Evolutionary conservation across 1,284 basidiomycete species (phyloP).

Genomic region (Malassezia sp.): DNA sequence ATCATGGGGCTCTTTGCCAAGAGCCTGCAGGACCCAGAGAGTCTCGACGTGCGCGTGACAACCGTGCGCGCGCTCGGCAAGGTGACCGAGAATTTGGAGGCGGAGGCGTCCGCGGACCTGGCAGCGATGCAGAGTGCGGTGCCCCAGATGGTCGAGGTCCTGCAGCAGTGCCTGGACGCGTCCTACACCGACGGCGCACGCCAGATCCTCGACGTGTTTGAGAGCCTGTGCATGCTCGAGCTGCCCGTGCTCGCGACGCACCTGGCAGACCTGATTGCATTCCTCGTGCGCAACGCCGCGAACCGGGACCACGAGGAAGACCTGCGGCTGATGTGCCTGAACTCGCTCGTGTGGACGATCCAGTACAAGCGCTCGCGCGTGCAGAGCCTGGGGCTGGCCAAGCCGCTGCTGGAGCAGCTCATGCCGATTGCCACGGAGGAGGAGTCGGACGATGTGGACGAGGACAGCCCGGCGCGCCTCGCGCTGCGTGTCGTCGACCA

Average conservation of each 20-base stretch:
- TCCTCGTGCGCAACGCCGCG: slow-evolving; percentile 73
- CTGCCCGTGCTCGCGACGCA: slow-evolving; percentile 80
- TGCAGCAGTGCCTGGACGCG: slow-evolving; percentile 72
- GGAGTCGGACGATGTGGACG: slow-evolving; percentile 70
- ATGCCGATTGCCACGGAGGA: slow-evolving; percentile 88
- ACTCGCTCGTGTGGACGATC: slow-evolving; percentile 89
- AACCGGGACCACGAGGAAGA: slow-evolving; percentile 69
- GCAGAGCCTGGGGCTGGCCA: slow-evolving; percentile 72
- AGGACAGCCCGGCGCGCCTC: slow-evolving; percentile 79
- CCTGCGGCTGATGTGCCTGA: slow-evolving; percentile 79
- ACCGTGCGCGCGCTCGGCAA: slow-evolving; percentile 73
- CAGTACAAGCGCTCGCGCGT: slow-evolving; percentile 88
- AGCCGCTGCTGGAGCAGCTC: slow-evolving; percentile 75
- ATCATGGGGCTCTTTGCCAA: slow-evolving; percentile 73
- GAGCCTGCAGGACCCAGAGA: slow-evolving; percentile 76
- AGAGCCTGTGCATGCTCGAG: slow-evolving; percentile 84
- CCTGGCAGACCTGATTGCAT: slow-evolving; percentile 75
- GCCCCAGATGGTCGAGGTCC: slow-evolving; percentile 77
- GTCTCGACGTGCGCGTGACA: slow-evolving; percentile 78
- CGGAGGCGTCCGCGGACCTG: slow-evolving; percentile 78
- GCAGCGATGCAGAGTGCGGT: slow-evolving; percentile 80
- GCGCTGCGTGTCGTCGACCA: slow-evolving; percentile 90
- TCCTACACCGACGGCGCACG: slow-evolving; percentile 72
- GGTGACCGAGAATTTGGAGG: slow-evolving; percentile 83
- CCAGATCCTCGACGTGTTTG: slow-evolving; percentile 86